Base-by-base conservation (phyloP, 2,329 filamentous ascomycete species). In the Microcyclosporella mali region DNA sequence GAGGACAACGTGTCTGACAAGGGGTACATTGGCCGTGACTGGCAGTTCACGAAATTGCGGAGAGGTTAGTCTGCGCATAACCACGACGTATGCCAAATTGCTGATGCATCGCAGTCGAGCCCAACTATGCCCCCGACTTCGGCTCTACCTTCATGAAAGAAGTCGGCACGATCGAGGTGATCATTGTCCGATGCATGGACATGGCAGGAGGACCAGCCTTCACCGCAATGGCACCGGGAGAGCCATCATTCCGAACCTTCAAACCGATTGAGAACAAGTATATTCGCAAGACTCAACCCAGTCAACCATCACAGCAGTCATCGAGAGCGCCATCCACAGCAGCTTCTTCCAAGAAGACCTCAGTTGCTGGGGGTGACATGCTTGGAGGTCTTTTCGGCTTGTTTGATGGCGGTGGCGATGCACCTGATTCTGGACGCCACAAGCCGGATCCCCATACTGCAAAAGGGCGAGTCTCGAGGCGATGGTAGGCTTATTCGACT, bases 31-130 rank as follows among this genome's bases (percentile, higher is more conserved):
- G 73, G 70, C 0, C 66, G 71, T 9, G 68, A 72, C 30, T 78
- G 75, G 75, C 66, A 65, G 3, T 79, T 78, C 50, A 68, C 71
- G 33, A 66, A 67, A 32, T 62, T 75, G 17, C 68, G 71, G 34
- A 66, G 68, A 43, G 65, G 73, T 76, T 55, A 50, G 63, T 53
- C 15, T n/a, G 29, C 28, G 6, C 25, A 14, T 28, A 33, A 2
- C 9, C 31, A 16, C 10, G 8, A 2, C 19, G 29, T 10, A 15
- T 17, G 19, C 16, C 27, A 30, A 10, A 11, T 21, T 11, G 38
- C 36, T 56, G 18, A 65, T 43, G 16, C 18, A 11, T n/a, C n/a
- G 8, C 30, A 71, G 69, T 50, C 3, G 56, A 58, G 39, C 65
- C 66, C 11, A 63, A 70, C 43, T 57, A 57, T n/a, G 59, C 62